Evolutionary conservation across 1,284 basidiomycete species (phyloP), one percentile per base, ranked within the genome.

Genomic region (Apiotrichum porosum): DNA sequence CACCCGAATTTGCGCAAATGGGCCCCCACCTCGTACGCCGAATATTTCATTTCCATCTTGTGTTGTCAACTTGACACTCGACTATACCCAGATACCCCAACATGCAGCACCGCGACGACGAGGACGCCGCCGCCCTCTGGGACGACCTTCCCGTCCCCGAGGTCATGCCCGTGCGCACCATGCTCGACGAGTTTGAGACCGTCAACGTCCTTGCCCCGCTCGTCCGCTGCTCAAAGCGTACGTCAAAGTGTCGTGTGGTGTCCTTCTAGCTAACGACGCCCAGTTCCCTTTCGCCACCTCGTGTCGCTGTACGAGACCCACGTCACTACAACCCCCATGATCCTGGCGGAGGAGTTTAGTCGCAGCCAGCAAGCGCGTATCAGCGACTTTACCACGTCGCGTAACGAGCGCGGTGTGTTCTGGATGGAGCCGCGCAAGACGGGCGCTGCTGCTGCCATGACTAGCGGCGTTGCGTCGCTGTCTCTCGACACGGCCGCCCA

Each of bases 281-380:
- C 57, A 74, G 72, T 81, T 0, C 78, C 79, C 2, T 82, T 81
- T 60, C 73, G 81, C 8, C 76, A 79, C 44, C 72, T 81, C 1
- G 76, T 77, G 4, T 77, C 79, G 1, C 71, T 75, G 26, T 81
- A 81, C 65, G 75, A 81, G 42, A 77, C 76, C 5, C 80, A 63
- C 52, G 78, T 82, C 47, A 81, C 79, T 2, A 75, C 77, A 44
- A 81, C 80, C 15, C 81, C 81, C 1, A 82, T 82, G 81, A 81
- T 81, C 24, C 73, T 82, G 40, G 78, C 72, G 1, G 64, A 70
- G 41, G 79, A 82, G 61, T 82, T 81, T 61, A 77, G 76, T 28
- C 73, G 80, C 14, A 78, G 78, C 5, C 73, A 77, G 43, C 73
- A 71, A 5, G 80, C 80, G 2, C 65, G 81, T 35, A 71, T 77